Conservation (phyloP, 495 filamentous ascomycete genomes). For the Penicillium goetzii region DNA sequence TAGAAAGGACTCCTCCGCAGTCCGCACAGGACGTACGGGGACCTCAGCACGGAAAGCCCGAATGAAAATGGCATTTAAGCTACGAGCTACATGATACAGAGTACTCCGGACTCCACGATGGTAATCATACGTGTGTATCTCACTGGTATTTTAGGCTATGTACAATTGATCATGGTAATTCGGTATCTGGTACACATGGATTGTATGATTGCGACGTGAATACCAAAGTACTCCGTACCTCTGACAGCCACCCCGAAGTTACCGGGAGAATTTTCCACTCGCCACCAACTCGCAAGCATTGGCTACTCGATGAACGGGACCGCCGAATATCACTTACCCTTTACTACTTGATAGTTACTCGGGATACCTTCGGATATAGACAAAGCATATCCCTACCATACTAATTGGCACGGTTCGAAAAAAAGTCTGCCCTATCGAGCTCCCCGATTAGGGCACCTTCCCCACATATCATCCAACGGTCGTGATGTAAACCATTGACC, state of each 20-base stretch:
- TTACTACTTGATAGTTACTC: neutral
- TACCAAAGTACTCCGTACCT: neutral
- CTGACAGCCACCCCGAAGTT: neutral
- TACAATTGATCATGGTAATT: neutral
- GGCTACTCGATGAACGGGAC: neutral
- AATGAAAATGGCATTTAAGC: slow-evolving; percentile 1
- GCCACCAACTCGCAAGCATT: neutral
- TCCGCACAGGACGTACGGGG: neutral
- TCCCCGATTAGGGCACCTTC: neutral
- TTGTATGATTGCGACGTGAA: neutral
- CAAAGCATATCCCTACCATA: neutral
- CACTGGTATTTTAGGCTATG: neutral
- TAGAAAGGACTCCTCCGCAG: neutral
- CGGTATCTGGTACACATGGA: neutral
- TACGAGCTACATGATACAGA: neutral
- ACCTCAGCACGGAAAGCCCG: neutral
- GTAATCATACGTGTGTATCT: neutral
- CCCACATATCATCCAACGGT: slow-evolving; percentile 2
- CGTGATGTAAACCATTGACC: neutral
- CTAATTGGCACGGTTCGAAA: neutral
- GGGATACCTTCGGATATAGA: neutral
- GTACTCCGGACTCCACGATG: neutral
- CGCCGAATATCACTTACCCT: neutral
- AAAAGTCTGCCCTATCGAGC: neutral
- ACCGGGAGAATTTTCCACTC: neutral